Evolutionary conservation across 257 asterid genomes (phyloP).

Genomic region (Anisodus tanguticus): DNA sequence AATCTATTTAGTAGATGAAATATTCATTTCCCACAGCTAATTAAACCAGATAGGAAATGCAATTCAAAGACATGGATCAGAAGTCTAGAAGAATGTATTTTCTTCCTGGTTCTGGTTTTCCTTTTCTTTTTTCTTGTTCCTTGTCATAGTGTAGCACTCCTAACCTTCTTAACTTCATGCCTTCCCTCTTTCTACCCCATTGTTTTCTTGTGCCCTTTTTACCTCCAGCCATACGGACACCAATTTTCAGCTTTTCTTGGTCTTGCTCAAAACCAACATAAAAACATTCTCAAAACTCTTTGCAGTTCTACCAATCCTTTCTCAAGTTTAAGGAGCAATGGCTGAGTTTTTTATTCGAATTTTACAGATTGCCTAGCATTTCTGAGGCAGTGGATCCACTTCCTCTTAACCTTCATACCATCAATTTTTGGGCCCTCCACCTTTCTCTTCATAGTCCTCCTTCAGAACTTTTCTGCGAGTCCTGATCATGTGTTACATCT

Average conservation of each 20-base stretch:
- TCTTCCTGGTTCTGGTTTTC: not conserved
- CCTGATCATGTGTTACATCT: not conserved
- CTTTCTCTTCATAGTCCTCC: constrained; percentile 2
- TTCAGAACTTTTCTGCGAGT: not conserved
- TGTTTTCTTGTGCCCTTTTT: not conserved
- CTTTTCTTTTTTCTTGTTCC: not conserved
- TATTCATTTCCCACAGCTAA: not conserved
- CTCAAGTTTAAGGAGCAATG: not conserved
- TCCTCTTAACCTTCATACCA: constrained; percentile 43
- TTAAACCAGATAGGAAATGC: not conserved
- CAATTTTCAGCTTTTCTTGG: not conserved
- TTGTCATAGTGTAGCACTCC: not conserved
- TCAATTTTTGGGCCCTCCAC: not conserved
- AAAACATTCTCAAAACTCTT: not conserved
- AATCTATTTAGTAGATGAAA: not conserved
- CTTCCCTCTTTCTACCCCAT: not conserved
- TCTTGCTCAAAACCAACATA: not conserved
- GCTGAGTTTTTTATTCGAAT: not conserved
- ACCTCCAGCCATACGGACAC: not conserved
- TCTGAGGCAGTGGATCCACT: not conserved
- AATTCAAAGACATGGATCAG: not conserved
- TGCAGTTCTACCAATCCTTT: not conserved
- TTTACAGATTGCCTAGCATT: not conserved
- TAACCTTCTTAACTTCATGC: not conserved
- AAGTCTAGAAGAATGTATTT: not conserved